Percentiles rank a stretch among this genome's conserved stretches.
These are phyloP conservation scores for Spencermartinsiella europaea DNA, from an alignment of 805 yeast species.

Conservation along the genomic window DNA sequence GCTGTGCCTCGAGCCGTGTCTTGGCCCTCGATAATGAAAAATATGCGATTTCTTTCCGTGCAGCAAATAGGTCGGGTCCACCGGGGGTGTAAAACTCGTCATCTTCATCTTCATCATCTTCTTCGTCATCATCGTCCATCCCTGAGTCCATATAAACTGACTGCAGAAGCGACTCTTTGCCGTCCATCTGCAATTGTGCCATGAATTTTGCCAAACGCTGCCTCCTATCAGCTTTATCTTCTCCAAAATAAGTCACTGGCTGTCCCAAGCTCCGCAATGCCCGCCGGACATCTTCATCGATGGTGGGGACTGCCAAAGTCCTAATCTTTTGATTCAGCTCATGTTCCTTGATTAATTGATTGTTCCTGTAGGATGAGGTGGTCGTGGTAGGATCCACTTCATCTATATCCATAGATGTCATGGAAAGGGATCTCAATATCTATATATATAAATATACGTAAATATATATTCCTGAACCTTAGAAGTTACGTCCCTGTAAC, in stretches of 20 bases:
- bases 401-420: background rate
- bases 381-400: background rate
- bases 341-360: constrained; percentile 13
- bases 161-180: constrained; percentile 18
- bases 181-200: constrained; percentile 24
- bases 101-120: constrained; percentile 47
- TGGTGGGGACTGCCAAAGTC: constrained; percentile 48
- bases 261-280: constrained; percentile 47
- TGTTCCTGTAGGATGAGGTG: constrained; percentile 6
- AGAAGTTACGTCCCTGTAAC: too few species aligned
- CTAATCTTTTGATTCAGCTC: constrained; percentile 9
- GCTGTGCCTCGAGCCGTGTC: constrained; percentile 37
- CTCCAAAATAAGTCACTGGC: constrained; percentile 55
- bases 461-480: too few species aligned
- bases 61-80: constrained; percentile 42
- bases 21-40: constrained; percentile 47
- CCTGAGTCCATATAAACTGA: background rate
- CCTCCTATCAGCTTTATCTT: constrained; percentile 56
- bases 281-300: constrained; percentile 56
- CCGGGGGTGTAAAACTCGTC: constrained; percentile 90
- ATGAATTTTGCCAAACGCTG: constrained; percentile 50
- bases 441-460: too few species aligned
- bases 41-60: constrained; percentile 48
- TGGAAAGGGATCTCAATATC: background rate
- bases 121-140: constrained; percentile 10